Conservation (phyloP, 2,329 filamentous ascomycete species). For the Nemania abortiva region DNA sequence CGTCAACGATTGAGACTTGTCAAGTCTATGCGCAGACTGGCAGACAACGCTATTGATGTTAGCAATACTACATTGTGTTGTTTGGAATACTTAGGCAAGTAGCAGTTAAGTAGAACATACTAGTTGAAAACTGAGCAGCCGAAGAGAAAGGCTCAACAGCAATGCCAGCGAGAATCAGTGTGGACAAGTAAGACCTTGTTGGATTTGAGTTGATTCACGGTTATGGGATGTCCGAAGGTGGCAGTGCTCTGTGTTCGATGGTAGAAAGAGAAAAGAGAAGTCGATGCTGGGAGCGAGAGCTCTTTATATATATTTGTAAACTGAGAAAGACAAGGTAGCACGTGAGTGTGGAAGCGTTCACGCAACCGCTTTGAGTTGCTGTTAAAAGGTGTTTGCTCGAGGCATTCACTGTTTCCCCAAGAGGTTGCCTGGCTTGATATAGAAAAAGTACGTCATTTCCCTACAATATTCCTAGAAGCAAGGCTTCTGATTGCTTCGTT, state of each 20-base stretch:
- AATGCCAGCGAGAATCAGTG: background rate
- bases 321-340: background rate
- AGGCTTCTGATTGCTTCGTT: background rate
- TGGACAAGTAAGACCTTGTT: background rate
- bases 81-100: background rate
- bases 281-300: background rate
- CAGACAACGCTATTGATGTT: background rate
- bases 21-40: too few species aligned
- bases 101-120: background rate
- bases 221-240: background rate
- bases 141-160: background rate
- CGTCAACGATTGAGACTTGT: too few species aligned
- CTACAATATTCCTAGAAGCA: background rate
- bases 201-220: background rate
- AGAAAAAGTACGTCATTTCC: background rate
- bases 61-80: background rate
- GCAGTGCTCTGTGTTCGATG: background rate
- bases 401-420: background rate
- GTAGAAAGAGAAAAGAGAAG: background rate
- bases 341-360: background rate
- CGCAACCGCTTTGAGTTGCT: background rate
- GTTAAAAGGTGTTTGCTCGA: background rate
- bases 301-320: background rate
- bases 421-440: background rate
- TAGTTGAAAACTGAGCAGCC: background rate